Conservation (phyloP, 1,284 basidiomycete genomes). For the Inonotus hispidus region DNA sequence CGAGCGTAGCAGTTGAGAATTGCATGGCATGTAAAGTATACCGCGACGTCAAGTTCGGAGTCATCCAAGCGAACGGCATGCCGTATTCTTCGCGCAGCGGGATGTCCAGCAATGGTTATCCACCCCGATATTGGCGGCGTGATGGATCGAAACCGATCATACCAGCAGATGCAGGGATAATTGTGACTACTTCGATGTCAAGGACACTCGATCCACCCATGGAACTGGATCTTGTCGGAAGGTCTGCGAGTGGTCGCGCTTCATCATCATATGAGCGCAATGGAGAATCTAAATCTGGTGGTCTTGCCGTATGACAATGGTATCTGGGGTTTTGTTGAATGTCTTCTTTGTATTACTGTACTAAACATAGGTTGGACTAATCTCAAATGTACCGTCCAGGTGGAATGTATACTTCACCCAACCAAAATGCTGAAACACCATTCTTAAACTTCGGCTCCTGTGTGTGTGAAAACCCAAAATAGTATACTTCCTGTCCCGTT, state of each 20-base stretch:
- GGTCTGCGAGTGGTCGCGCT: neutral
- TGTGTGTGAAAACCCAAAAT: too few relatives aligned
- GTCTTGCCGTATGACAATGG: neutral
- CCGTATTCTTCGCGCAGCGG: neutral
- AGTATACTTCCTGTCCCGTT: too few relatives aligned
- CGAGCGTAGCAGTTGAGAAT: slow-evolving; percentile 25
- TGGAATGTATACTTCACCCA: too few relatives aligned
- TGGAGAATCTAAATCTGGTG: neutral
- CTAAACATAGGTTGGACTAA: too few relatives aligned
- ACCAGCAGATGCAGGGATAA: neutral
- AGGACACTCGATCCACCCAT: neutral
- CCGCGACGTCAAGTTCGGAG: slow-evolving; percentile 22
- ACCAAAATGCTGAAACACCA: too few relatives aligned
- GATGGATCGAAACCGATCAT: neutral
- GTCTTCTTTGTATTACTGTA: too few relatives aligned
- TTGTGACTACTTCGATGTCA: neutral
- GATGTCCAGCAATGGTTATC: neutral
- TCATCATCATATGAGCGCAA: neutral
- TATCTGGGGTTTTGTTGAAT: too few relatives aligned
- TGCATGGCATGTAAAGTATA: slow-evolving; percentile 29
- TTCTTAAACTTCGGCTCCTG: too few relatives aligned
- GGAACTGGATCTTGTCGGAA: neutral
- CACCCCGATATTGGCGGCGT: neutral
- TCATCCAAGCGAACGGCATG: neutral
- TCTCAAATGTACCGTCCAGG: too few relatives aligned